Conservation (phyloP, 768 basidiomycete species). For the Dioszegia hungarica region DNA sequence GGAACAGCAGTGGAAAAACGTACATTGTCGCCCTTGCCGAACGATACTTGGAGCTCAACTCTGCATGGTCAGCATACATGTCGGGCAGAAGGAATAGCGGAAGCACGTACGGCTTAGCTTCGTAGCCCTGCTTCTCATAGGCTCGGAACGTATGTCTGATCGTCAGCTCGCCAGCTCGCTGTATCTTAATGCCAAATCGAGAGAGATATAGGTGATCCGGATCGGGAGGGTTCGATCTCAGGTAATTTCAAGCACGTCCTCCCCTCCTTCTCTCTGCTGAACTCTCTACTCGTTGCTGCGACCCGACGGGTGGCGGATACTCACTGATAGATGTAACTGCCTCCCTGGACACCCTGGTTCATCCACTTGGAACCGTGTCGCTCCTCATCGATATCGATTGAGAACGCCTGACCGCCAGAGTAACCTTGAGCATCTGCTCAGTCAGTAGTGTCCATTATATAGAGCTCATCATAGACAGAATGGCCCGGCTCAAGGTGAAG, state of each 20-base stretch:
- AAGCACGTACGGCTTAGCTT: conserved; percentile 46
- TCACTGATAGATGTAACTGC: conserved; percentile 35
- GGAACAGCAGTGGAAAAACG: not conserved
- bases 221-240: no score
- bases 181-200: not conserved
- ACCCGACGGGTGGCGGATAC: no score
- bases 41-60: conserved; percentile 53
- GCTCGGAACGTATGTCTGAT: conserved; percentile 50
- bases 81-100: not conserved
- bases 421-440: conserved; percentile 46
- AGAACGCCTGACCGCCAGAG: conserved; percentile 53
- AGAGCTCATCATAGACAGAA: no score
- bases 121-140: conserved; percentile 48
- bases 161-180: not conserved
- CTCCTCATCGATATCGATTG: conserved; percentile 50
- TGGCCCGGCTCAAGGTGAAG: not conserved
- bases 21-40: conserved; percentile 52
- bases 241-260: no score
- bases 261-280: no score
- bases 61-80: no score
- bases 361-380: conserved; percentile 50
- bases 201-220: no score
- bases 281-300: no score
- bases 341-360: conserved; percentile 53
- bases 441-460: no score